phyloP scores from a whole-genome alignment of 805 yeast species.

The Metschnikowia arizonensis region DNA sequence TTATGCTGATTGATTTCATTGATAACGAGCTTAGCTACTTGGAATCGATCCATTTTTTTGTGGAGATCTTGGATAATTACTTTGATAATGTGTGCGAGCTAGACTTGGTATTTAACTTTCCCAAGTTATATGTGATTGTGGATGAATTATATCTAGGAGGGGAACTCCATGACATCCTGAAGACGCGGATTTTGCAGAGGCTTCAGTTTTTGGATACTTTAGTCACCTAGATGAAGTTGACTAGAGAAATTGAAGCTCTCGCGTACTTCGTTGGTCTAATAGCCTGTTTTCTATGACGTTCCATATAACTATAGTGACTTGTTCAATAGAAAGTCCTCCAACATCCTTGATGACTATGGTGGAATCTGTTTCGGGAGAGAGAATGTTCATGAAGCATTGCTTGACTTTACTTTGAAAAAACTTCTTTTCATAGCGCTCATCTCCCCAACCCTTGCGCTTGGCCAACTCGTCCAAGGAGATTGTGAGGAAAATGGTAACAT shows the following conservation, averaged over 20 bases:
- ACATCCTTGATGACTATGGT: constrained; percentile 51
- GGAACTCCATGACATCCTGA: constrained; percentile 83
- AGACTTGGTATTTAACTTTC: constrained; percentile 88
- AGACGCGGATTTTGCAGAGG: constrained; percentile 59
- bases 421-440: constrained; percentile 80
- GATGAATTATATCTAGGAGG: constrained; percentile 91
- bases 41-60: constrained; percentile 82
- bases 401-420: constrained; percentile 75
- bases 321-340: constrained; percentile 50
- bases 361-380: constrained; percentile 27
- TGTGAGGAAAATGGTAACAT: constrained; percentile 71
- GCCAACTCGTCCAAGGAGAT: constrained; percentile 43
- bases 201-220: constrained; percentile 53
- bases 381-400: constrained; percentile 49
- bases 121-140: constrained; percentile 72
- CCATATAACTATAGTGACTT: constrained; percentile 52
- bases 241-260: neutral
- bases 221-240: neutral
- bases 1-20: constrained; percentile 70
- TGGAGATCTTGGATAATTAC: constrained; percentile 80
- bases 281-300: constrained; percentile 6
- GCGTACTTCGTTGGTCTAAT: neutral
- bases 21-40: constrained; percentile 82
- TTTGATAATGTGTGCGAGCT: constrained; percentile 91
- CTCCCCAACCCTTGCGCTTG: constrained; percentile 78